Percentiles rank a stretch among this genome's conserved stretches.
These are phyloP conservation scores for Platismatia glauca DNA, from an alignment of 495 filamentous ascomycete genomes.

Conservation along the genomic window DNA sequence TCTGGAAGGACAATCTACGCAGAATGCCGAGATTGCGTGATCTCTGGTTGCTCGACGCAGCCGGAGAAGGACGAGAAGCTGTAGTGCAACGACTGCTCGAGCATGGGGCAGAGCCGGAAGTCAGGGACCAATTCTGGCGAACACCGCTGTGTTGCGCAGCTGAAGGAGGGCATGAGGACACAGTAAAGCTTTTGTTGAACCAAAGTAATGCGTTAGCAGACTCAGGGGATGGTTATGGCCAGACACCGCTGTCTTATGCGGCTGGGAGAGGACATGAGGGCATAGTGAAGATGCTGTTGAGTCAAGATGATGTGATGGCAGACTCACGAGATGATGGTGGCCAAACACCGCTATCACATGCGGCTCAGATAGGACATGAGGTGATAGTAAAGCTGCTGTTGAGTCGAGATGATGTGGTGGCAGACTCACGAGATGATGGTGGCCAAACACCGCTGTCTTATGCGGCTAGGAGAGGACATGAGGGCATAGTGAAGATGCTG, in stretches of 20 bases:
- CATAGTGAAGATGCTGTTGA: background rate
- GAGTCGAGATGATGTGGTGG: background rate
- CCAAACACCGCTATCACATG: background rate
- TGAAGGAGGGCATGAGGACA: background rate
- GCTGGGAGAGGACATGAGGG: background rate
- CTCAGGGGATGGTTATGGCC: background rate
- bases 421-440: background rate
- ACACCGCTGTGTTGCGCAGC: background rate
- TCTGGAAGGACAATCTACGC: background rate
- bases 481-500: background rate
- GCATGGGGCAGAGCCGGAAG: background rate
- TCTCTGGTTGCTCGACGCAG: background rate
- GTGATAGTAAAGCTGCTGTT: background rate
- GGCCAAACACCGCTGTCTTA: background rate
- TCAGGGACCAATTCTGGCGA: background rate
- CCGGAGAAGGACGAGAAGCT: background rate
- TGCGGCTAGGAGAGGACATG: background rate
- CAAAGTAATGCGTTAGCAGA: background rate
- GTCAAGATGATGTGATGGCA: background rate
- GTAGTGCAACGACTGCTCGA: conserved; percentile 4
- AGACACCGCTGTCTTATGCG: background rate
- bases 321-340: background rate
- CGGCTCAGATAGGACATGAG: background rate
- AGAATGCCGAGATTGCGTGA: conserved; percentile 6
- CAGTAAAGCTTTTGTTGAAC: background rate